phyloP scores from a whole-genome alignment of 306 rosid species.

The Trifolium repens region DNA sequence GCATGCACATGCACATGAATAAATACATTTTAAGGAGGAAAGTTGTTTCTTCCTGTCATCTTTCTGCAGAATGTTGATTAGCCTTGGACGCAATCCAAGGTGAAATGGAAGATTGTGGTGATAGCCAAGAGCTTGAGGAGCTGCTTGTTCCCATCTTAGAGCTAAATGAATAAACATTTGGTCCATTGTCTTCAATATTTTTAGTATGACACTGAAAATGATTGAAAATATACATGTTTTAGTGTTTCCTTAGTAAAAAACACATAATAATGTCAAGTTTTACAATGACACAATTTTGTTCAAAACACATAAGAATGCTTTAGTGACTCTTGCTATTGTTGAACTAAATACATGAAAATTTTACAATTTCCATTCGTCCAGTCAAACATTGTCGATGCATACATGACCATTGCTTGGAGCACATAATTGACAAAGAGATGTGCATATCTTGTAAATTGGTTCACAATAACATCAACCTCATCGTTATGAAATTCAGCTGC shows the following conservation, averaged over 20 bases:
- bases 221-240: background rate
- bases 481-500: conserved; percentile 27
- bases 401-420: conserved; percentile 78
- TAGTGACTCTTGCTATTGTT: background rate
- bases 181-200: background rate
- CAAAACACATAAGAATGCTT: too few species aligned
- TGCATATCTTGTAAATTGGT: conserved; percentile 28
- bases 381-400: conserved; percentile 66
- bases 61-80: conserved; percentile 53
- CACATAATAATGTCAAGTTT: too few species aligned
- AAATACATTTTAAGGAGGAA: background rate
- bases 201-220: background rate
- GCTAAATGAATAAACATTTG: conserved; percentile 40
- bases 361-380: conserved; percentile 25
- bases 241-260: background rate
- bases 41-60: background rate
- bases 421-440: conserved; percentile 59
- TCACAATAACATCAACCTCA: conserved; percentile 7
- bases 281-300: too few species aligned
- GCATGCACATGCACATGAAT: background rate
- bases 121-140: conserved; percentile 60
- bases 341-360: background rate
- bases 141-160: conserved; percentile 69
- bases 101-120: conserved; percentile 86
- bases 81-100: conserved; percentile 59